Evolutionary conservation across 768 basidiomycete genomes (phyloP).

Genomic region (Mycena filopes): DNA sequence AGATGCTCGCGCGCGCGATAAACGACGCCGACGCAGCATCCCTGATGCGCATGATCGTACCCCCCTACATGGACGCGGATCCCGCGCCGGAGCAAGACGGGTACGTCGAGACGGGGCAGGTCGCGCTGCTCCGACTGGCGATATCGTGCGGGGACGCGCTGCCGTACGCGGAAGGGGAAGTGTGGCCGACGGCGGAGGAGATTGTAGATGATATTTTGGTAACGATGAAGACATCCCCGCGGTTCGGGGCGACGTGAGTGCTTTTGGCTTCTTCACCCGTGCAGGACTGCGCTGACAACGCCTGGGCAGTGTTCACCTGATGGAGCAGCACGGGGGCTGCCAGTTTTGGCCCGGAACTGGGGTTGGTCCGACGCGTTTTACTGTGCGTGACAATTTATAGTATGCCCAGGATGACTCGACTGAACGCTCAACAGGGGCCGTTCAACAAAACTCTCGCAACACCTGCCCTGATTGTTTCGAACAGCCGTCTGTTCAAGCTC

Average conservation of each 20-base stretch:
- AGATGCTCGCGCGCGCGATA: constrained; percentile 22
- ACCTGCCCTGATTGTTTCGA: constrained; percentile 26
- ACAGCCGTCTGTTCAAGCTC: constrained; percentile 19
- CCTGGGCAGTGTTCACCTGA: constrained; percentile 26
- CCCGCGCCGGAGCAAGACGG: constrained; percentile 22
- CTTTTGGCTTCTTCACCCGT: not conserved
- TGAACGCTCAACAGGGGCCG: constrained; percentile 19
- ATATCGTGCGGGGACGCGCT: constrained; percentile 32
- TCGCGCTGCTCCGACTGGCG: constrained; percentile 18
- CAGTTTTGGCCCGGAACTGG: constrained; percentile 33
- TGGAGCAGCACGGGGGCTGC: constrained; percentile 35
- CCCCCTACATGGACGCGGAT: constrained; percentile 1
- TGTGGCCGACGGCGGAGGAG: constrained; percentile 27
- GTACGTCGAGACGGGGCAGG: constrained; percentile 26
- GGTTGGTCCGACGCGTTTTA: constrained; percentile 26
- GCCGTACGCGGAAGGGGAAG: constrained; percentile 11
- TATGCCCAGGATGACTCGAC: not conserved
- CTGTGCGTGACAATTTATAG: constrained; percentile 1
- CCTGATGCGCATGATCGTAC: constrained; percentile 3
- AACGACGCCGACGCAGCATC: constrained; percentile 10
- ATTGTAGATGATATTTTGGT: constrained; percentile 29
- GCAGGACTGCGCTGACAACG: not conserved
- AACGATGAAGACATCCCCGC: constrained; percentile 15
- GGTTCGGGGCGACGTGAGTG: constrained; percentile 33
- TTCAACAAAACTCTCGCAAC: constrained; percentile 33